A percentile compares a stretch with the other conserved stretches of the same genome.
Evolutionary conservation across 1,139 yeast genomes (phyloP).

Genomic region (Blastobotrys buckinghamii): DNA sequence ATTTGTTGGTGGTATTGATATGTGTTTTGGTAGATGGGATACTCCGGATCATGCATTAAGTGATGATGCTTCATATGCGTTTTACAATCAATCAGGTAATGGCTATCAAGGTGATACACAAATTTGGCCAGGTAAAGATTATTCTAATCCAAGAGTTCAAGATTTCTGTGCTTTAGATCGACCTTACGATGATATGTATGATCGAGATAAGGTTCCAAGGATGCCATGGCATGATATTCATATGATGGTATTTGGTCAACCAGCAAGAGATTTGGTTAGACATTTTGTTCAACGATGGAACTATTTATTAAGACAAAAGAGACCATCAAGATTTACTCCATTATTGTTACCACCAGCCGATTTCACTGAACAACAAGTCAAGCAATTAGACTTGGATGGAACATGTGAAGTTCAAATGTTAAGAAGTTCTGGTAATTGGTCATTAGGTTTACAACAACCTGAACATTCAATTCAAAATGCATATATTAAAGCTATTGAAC

Average conservation of each 20-base stretch:
- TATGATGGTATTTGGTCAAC: constrained; percentile 93
- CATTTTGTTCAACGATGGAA: constrained; percentile 99
- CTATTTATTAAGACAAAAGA: constrained; percentile 80
- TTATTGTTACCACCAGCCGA: constrained; percentile 89
- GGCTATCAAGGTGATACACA: constrained; percentile 37
- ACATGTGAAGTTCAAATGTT: constrained; percentile 88
- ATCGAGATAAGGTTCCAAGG: constrained; percentile 72
- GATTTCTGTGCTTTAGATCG: constrained; percentile 77
- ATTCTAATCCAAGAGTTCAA: constrained; percentile 88
- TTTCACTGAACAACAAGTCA: constrained; percentile 64
- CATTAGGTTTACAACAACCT: constrained; percentile 74
- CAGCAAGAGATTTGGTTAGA: constrained; percentile 86
- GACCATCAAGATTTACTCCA: constrained; percentile 93
- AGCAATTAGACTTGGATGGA: constrained; percentile 60
- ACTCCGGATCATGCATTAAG: constrained; percentile 90
- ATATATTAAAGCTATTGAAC: constrained; percentile 80
- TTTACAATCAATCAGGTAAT: constrained; percentile 25
- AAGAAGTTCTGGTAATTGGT: constrained; percentile 91
- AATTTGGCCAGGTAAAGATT: constrained; percentile 93
- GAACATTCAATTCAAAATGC: constrained; percentile 94
- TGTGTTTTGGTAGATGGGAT: constrained; percentile 94
- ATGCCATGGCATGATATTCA: constrained; percentile 99
- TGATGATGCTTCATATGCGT: constrained; percentile 55
- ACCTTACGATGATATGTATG: constrained; percentile 92
- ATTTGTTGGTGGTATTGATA: constrained; percentile 91